Percentiles rank a stretch among this genome's conserved stretches.
These are phyloP conservation scores for Chaetomiaceae sp. DNA, from an alignment of 2,329 filamentous ascomycete genomes.

Conservation along the genomic window DNA sequence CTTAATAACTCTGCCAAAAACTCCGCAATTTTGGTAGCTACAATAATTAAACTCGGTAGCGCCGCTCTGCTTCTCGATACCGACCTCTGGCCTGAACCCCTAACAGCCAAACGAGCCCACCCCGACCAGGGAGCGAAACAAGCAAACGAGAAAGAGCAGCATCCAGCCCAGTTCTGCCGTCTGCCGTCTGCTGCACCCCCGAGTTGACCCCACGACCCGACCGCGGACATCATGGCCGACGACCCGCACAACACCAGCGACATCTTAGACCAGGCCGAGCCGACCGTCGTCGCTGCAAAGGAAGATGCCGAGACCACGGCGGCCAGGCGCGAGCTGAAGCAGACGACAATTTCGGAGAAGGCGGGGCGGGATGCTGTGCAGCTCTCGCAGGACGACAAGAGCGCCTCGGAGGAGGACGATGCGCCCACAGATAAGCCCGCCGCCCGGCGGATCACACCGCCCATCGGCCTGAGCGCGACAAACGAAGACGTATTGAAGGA, in stretches of 20 bases:
- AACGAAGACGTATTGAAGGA: slow-evolving; percentile 43
- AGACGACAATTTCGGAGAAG: slow-evolving; percentile 58
- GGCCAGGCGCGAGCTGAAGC: slow-evolving; percentile 59
- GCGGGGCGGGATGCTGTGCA: slow-evolving; percentile 25
- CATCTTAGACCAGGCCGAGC: slow-evolving; percentile 34
- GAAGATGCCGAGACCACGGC: slow-evolving; percentile 63
- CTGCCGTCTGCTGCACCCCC: slow-evolving; percentile 3
- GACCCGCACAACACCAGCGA: slow-evolving; percentile 41
- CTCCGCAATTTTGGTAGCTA: slow-evolving; percentile 11
- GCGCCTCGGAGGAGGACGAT: slow-evolving; percentile 30
- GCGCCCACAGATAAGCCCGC: slow-evolving; percentile 25
- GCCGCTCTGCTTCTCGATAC: slow-evolving; percentile 2
- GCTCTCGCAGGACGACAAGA: slow-evolving; percentile 29
- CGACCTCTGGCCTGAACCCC: background rate
- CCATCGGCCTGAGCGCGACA: slow-evolving; percentile 33
- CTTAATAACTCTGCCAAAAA: slow-evolving; percentile 10
- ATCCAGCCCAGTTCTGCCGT: slow-evolving; percentile 3
- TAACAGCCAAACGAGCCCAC: background rate
- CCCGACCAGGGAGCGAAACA: background rate
- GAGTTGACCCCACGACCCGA: slow-evolving; percentile 1
- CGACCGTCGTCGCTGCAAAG: slow-evolving; percentile 28
- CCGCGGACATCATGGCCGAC: slow-evolving; percentile 41
- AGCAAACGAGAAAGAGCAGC: background rate
- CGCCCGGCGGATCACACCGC: slow-evolving; percentile 33
- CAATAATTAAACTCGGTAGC: slow-evolving; percentile 11